Evolutionary conservation across 2,329 filamentous ascomycete species (phyloP), one percentile per base, ranked within the genome.

Genomic region (Talaromyces sp.): DNA sequence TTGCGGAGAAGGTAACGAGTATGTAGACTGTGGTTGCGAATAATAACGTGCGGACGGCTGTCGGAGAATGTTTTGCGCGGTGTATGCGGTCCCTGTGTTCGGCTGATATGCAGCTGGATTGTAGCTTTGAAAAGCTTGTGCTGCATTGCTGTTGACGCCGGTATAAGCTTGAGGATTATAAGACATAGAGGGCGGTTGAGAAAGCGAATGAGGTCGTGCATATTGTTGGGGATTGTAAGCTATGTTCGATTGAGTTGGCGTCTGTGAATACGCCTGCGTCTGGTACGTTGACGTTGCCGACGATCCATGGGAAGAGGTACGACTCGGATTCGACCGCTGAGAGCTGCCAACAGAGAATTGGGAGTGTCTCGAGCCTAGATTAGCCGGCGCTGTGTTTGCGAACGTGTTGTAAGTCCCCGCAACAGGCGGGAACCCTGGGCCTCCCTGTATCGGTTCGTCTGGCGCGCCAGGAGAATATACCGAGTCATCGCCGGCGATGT

Each of bases 401-500:
- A 67, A 54, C 43, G 69, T 66, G 58, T 68, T 72, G 52, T 75
- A 72, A 62, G 60, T 67, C 37, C 67, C 68, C 58, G 74, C 57
- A 24, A 62, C 48, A 35, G 61, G 60, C 47, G 60, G 33, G 27
- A 60, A 48, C n/a, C 45, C 61, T 56, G 56, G 56, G 11, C 41
- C 43, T 58, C 39, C 60, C 41, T 63, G 50, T 16, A n/a, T 14
- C 31, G 54, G 6, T 13, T 66, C 65, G 35, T 41, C 58, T 59
- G 41, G 24, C 13, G 48, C 50, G 14, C 52, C 54, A n/a, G 64
- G 48, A 47, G 59, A 5, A 33, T 65, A 65, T 33, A 63, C 11
- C 58, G 83, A 81, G 75, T 94, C 90, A 75, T 95, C 91, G 68
- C 89, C 90, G 69, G 84, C 87, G 75, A 92, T 88, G 80, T 91